Conservation (phyloP, 805 yeast species). For the Saccharomycopsis selenospora region DNA sequence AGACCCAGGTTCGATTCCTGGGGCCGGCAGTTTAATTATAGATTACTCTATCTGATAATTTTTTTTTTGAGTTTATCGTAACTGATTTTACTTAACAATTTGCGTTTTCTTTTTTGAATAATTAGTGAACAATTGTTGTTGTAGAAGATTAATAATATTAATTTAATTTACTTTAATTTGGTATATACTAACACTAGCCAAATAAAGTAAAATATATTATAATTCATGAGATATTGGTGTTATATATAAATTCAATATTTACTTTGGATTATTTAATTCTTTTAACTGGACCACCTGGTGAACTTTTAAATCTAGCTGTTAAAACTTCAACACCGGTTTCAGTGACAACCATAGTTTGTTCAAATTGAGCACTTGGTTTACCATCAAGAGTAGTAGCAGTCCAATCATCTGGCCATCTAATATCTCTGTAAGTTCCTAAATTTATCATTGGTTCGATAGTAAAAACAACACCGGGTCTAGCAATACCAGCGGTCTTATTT, state of each 20-base stretch:
- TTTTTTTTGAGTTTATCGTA: too few relatives aligned
- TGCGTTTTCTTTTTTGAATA: too few relatives aligned
- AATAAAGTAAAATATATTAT: too few relatives aligned
- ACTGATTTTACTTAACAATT: too few relatives aligned
- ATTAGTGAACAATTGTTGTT: too few relatives aligned
- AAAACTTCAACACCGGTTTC: constrained; percentile 89
- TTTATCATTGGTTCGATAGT: constrained; percentile 98
- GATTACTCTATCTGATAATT: too few relatives aligned
- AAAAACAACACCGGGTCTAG: constrained; percentile 93
- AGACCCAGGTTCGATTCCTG: constrained; percentile 37
- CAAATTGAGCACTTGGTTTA: constrained; percentile 84
- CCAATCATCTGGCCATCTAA: constrained; percentile 97
- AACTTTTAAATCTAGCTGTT: constrained; percentile 67
- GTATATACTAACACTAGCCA: too few relatives aligned
- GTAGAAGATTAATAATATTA: too few relatives aligned
- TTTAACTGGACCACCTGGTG: constrained; percentile 83
- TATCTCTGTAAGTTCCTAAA: constrained; percentile 72
- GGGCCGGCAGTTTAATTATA: too few relatives aligned
- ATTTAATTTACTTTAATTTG: too few relatives aligned
- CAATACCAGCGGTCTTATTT: constrained; percentile 88
- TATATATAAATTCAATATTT: too few relatives aligned
- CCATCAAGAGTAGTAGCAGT: constrained; percentile 91
- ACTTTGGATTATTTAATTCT: constrained; percentile 43
- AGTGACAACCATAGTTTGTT: constrained; percentile 87
- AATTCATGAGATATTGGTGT: too few relatives aligned